Evolutionary conservation across 495 filamentous ascomycete species (phyloP).

Genomic region (Cercophora sp.): DNA sequence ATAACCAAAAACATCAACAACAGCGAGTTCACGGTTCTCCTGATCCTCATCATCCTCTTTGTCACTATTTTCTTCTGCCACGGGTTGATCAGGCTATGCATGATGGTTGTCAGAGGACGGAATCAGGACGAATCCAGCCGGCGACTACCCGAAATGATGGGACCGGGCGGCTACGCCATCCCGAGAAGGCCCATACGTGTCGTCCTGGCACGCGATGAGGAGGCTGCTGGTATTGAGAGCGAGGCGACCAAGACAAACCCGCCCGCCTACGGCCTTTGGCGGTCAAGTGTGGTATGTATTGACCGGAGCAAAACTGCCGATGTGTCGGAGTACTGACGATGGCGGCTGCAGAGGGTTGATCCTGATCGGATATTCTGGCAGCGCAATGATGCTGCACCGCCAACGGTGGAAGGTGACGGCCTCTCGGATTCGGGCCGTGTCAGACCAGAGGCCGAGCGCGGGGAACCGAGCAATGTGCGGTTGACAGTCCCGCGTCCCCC

Average conservation of each 20-base stretch:
- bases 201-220: conserved; percentile 59
- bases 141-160: conserved; percentile 37
- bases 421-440: background rate
- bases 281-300: conserved; percentile 72
- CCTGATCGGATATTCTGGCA: conserved; percentile 79
- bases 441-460: conserved; percentile 14
- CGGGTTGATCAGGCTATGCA: conserved; percentile 66
- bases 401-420: conserved; percentile 16
- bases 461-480: background rate
- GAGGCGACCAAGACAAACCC: conserved; percentile 59
- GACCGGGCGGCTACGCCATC: conserved; percentile 56
- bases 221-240: conserved; percentile 50
- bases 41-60: conserved; percentile 70
- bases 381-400: conserved; percentile 41
- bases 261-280: conserved; percentile 85
- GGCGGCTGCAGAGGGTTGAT: conserved; percentile 62
- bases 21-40: conserved; percentile 66
- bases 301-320: no score
- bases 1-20: conserved; percentile 53
- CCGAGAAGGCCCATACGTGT: conserved; percentile 60
- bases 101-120: conserved; percentile 48
- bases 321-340: no score
- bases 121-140: conserved; percentile 22
- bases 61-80: conserved; percentile 77
- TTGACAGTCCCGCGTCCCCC: conserved; percentile 51